These are phyloP conservation scores for Penicillium manginii DNA, from an alignment of 495 filamentous ascomycete genomes.

Conservation along the genomic window DNA sequence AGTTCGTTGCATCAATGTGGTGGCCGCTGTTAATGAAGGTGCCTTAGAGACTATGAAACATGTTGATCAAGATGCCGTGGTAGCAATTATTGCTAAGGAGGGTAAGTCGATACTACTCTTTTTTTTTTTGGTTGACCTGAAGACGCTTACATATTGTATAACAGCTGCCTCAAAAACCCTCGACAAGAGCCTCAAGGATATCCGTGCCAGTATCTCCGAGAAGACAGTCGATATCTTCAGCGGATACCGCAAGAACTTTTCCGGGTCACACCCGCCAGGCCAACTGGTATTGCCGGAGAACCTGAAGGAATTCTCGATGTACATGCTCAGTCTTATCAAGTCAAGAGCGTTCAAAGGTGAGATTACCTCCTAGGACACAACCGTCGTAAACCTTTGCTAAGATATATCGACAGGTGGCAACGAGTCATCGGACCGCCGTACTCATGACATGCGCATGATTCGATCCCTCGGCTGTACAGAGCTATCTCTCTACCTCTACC, in stretches of 20 bases:
- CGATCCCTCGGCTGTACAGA: slow-evolving; percentile 84
- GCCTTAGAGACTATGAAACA: slow-evolving; percentile 84
- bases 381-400: slow-evolving; percentile 5
- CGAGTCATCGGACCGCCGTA: slow-evolving; percentile 88
- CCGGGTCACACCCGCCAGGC: slow-evolving; percentile 83
- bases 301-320: slow-evolving; percentile 97
- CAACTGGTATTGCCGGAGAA: slow-evolving; percentile 95
- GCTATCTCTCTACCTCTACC: slow-evolving; percentile 91
- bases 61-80: slow-evolving; percentile 92
- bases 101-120: slow-evolving; percentile 40
- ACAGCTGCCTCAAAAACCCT: slow-evolving; percentile 77
- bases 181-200: slow-evolving; percentile 82
- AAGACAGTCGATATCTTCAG: slow-evolving; percentile 95
- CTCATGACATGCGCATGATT: slow-evolving; percentile 89
- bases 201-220: slow-evolving; percentile 81
- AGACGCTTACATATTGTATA: slow-evolving; percentile 7
- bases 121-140: slow-evolving; percentile 2
- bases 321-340: slow-evolving; percentile 90
- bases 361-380: background rate
- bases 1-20: slow-evolving; percentile 90
- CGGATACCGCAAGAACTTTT: slow-evolving; percentile 88
- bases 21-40: slow-evolving; percentile 87
- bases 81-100: slow-evolving; percentile 88
- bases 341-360: slow-evolving; percentile 87
- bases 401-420: slow-evolving; percentile 57